A percentile compares a stretch with the other conserved stretches of the same genome.
Evolutionary conservation across 2,329 filamentous ascomycete genomes (phyloP).

Genomic region (Fusarium clavum): DNA sequence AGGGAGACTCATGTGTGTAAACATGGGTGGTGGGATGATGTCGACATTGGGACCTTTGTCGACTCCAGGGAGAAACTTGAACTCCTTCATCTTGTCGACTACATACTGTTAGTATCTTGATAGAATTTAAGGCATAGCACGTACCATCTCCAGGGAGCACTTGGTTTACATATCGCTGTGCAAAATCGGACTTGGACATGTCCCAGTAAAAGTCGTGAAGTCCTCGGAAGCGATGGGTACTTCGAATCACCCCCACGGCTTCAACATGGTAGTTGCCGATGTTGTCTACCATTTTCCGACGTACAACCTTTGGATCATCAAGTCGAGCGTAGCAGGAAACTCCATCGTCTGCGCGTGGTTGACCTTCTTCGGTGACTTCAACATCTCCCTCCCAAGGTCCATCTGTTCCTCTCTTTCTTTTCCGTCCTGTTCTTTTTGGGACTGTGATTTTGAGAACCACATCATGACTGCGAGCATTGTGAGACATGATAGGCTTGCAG

Average conservation of each 20-base stretch:
- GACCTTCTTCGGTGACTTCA: slow-evolving; percentile 46
- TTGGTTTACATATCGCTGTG: slow-evolving; percentile 76
- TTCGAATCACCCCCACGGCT: slow-evolving; percentile 76
- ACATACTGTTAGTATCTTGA: background rate
- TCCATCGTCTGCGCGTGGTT: slow-evolving; percentile 28
- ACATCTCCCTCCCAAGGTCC: slow-evolving; percentile 69
- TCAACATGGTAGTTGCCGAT: slow-evolving; percentile 73
- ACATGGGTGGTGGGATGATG: slow-evolving; percentile 82
- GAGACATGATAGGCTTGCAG: slow-evolving; percentile 81
- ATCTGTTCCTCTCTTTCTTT: slow-evolving; percentile 81
- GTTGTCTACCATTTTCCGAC: slow-evolving; percentile 78
- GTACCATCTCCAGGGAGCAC: slow-evolving; percentile 78
- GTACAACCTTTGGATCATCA: slow-evolving; percentile 66
- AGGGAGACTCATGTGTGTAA: slow-evolving; percentile 78
- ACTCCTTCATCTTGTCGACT: slow-evolving; percentile 68
- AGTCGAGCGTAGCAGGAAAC: slow-evolving; percentile 59
- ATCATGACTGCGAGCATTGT: slow-evolving; percentile 81
- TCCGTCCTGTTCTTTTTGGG: slow-evolving; percentile 86
- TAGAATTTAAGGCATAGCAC: slow-evolving; percentile 1
- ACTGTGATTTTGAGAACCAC: slow-evolving; percentile 87
- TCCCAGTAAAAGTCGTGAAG: slow-evolving; percentile 90
- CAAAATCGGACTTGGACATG: slow-evolving; percentile 74
- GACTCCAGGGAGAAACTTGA: slow-evolving; percentile 73
- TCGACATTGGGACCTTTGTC: slow-evolving; percentile 71
- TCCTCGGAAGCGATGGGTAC: slow-evolving; percentile 88